phyloP scores from a whole-genome alignment of 805 yeast species.

The Lipomyces chichibuensis region DNA sequence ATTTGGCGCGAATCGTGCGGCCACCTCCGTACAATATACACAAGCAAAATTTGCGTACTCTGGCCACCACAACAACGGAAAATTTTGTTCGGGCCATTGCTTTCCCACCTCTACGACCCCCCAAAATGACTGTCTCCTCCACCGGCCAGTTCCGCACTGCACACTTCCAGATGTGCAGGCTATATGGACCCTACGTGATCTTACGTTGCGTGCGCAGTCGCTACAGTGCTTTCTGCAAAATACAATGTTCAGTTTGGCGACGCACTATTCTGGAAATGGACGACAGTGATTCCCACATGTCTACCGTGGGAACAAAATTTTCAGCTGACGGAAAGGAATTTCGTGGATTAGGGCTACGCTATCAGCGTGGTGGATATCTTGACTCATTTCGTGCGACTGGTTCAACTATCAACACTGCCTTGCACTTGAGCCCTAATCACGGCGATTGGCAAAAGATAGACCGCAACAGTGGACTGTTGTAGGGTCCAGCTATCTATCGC shows the following conservation, averaged over 20 bases:
- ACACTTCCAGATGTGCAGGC: neutral
- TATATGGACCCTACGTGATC: neutral
- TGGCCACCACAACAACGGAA: neutral
- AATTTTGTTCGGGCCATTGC: neutral
- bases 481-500: neutral
- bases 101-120: neutral
- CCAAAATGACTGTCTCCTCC: neutral
- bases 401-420: neutral
- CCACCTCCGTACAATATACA: neutral
- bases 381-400: neutral
- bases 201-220: neutral
- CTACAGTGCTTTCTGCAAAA: too few relatives aligned
- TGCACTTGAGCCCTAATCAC: neutral
- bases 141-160: neutral
- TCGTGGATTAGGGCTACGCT: slow-evolving; percentile 1
- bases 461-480: neutral
- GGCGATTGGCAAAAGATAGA: neutral
- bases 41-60: neutral
- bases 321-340: neutral
- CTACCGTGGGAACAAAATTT: neutral
- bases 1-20: neutral
- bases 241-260: neutral
- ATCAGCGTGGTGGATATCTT: neutral
- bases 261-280: neutral
- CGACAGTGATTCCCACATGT: neutral